Conservation (phyloP, 805 yeast genomes). For the Ogataea paraovalis region DNA sequence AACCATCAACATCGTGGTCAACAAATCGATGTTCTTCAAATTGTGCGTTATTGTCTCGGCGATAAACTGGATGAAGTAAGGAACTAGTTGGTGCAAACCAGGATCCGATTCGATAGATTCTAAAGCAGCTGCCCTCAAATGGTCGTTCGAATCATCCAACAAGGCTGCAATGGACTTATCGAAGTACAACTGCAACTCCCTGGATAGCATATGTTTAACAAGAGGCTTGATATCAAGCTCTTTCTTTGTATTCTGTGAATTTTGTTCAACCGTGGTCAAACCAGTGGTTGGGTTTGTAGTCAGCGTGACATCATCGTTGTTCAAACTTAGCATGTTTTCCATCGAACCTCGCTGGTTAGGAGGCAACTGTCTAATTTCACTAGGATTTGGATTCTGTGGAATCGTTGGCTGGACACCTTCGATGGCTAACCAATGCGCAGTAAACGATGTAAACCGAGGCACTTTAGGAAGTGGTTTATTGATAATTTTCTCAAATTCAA, state of each 20-base stretch:
- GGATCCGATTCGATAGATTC: conserved; percentile 86
- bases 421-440: conserved; percentile 96
- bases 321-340: conserved; percentile 53
- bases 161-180: conserved; percentile 84
- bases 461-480: conserved; percentile 94
- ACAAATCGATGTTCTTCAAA: conserved; percentile 61
- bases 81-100: conserved; percentile 93
- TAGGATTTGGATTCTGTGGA: conserved; percentile 87
- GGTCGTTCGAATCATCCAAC: conserved; percentile 51
- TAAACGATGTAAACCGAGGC: conserved; percentile 86
- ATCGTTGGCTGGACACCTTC: conserved; percentile 98
- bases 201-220: conserved; percentile 91
- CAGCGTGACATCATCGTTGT: conserved; percentile 38
- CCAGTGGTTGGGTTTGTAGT: conserved; percentile 28
- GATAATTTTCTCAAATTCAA: conserved; percentile 88
- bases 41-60: conserved; percentile 94
- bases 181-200: conserved; percentile 89
- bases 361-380: conserved; percentile 73
- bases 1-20: conserved; percentile 85
- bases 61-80: conserved; percentile 92
- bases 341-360: conserved; percentile 83
- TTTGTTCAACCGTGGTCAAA: conserved; percentile 25
- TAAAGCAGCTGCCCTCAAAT: conserved; percentile 73
- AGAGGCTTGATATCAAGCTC: conserved; percentile 75
- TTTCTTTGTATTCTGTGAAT: conserved; percentile 32